Percentiles rank a stretch among this genome's conserved stretches.
phyloP scores from a whole-genome alignment of 2,329 filamentous ascomycete species.

The Blastomyces percursus region DNA sequence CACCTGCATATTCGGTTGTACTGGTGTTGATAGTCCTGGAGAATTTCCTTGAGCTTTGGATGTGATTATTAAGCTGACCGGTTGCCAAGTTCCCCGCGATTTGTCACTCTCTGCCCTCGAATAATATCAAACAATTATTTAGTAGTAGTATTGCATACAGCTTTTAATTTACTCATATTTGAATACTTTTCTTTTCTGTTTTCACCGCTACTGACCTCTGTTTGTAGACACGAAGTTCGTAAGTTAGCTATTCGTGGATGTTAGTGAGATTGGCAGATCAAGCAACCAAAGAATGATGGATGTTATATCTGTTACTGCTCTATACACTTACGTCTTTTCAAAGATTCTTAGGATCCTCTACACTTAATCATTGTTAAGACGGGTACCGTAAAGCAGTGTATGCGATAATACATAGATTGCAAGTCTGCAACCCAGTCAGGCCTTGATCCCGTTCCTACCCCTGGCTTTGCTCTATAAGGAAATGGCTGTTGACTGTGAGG shows the following conservation, averaged over 20 bases:
- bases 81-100: neutral
- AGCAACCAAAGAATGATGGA: neutral
- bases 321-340: neutral
- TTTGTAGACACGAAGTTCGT: too few species aligned
- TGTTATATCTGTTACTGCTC: neutral
- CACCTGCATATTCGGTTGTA: neutral
- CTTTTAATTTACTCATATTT: neutral
- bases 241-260: neutral
- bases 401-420: too few species aligned
- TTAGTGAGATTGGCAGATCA: neutral
- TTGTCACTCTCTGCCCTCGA: too few species aligned
- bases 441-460: too few species aligned
- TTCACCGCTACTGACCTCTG: neutral
- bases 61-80: neutral
- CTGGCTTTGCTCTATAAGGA: too few species aligned
- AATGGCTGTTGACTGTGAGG: too few species aligned
- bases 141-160: neutral
- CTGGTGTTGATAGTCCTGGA: too few species aligned
- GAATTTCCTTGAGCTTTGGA: neutral
- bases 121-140: too few species aligned
- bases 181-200: neutral
- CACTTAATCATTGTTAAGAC: neutral
- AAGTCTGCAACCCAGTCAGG: too few species aligned
- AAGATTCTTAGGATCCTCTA: neutral
- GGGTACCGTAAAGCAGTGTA: too few species aligned